phyloP scores from a whole-genome alignment of 2,329 filamentous ascomycete genomes.

The Coniochaeta ligniaria region DNA sequence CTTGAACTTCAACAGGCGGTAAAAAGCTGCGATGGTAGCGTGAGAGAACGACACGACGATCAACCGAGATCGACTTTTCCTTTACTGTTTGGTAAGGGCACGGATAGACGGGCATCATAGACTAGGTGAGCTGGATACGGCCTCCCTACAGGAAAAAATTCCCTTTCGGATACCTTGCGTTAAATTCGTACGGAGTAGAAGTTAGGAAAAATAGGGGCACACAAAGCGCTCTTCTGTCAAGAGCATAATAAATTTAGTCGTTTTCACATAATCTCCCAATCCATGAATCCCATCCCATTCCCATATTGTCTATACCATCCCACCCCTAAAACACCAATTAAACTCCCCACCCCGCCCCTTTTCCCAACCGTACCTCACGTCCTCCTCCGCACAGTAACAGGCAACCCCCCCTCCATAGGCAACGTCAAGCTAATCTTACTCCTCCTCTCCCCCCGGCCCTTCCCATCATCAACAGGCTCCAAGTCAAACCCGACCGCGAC shows the following conservation, averaged over 20 bases:
- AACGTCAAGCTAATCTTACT: constrained; percentile 56
- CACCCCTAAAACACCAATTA: too few species aligned
- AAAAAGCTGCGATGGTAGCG: neutral
- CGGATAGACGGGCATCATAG: neutral
- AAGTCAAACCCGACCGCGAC: constrained; percentile 46
- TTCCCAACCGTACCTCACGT: too few species aligned
- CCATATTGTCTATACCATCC: too few species aligned
- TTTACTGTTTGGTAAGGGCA: neutral
- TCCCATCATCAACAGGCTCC: constrained; percentile 23
- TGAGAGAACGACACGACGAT: too few species aligned
- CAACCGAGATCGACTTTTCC: neutral
- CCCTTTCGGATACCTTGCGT: neutral
- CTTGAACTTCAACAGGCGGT: constrained; percentile 47
- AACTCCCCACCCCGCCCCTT: too few species aligned
- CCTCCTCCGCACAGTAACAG: constrained; percentile 28
- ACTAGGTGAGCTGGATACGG: neutral
- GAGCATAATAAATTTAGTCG: too few species aligned
- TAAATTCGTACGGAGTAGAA: neutral
- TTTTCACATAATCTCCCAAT: too few species aligned
- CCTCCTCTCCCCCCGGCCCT: constrained; percentile 43
- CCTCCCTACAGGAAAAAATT: neutral
- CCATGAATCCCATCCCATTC: too few species aligned
- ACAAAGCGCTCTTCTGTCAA: too few species aligned
- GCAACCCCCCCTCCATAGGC: constrained; percentile 56
- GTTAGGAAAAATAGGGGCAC: neutral